Conservation (phyloP, 768 basidiomycete genomes). For the Mycena maculata region DNA sequence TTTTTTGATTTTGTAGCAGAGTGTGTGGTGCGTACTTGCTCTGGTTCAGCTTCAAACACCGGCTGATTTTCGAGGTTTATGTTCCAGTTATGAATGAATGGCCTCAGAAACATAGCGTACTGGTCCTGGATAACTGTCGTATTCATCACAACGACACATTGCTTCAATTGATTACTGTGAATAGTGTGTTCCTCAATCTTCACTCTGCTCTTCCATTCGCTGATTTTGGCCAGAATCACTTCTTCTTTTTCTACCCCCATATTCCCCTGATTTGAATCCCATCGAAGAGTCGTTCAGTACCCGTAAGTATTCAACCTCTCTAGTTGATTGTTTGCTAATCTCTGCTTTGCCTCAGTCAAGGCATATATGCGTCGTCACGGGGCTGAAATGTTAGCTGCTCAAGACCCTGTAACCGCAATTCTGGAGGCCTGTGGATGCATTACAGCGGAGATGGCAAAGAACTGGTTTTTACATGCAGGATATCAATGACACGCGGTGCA, state of each 20-base stretch:
- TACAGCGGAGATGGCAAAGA: constrained; percentile 5
- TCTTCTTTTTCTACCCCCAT: constrained; percentile 1
- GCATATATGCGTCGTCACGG: constrained; percentile 1
- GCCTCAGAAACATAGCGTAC: constrained; percentile 33
- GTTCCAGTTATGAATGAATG: constrained; percentile 39
- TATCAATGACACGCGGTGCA: constrained; percentile 4
- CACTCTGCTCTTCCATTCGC: background rate
- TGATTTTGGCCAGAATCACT: constrained; percentile 1
- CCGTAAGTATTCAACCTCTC: background rate
- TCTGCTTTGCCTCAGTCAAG: too few species aligned
- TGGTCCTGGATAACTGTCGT: constrained; percentile 43
- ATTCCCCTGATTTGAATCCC: constrained; percentile 10
- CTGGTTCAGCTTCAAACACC: background rate
- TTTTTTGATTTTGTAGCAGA: background rate
- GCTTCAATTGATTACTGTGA: constrained; percentile 9
- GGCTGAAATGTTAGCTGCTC: background rate
- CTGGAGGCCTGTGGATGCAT: background rate
- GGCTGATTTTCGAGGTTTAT: background rate
- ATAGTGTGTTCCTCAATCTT: background rate
- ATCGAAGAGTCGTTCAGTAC: constrained; percentile 16
- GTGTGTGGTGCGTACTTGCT: background rate
- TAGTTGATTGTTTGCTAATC: background rate
- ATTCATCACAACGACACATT: constrained; percentile 41
- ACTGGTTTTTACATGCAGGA: constrained; percentile 16
- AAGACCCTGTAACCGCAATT: background rate